These are phyloP conservation scores for Cladosporium cucumerinum DNA, from an alignment of 2,329 filamentous ascomycete genomes.

Conservation along the genomic window DNA sequence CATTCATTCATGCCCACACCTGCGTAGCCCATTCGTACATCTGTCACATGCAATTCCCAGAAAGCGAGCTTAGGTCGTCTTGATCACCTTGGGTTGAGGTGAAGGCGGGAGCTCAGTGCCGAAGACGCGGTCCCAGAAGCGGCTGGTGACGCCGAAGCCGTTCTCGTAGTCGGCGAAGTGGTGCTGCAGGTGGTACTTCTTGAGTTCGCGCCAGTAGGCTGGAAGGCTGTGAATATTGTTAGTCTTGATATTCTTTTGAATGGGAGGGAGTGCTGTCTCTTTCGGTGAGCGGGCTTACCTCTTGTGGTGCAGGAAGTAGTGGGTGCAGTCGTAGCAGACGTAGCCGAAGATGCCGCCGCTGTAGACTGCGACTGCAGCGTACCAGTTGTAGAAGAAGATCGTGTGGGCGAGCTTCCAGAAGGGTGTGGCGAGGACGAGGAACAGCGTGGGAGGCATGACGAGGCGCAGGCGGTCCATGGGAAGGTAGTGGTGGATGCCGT, in stretches of 20 bases:
- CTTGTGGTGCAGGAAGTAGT: constrained; percentile 97
- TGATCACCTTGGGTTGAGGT: constrained; percentile 47
- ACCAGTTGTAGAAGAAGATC: constrained; percentile 82
- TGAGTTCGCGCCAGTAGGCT: constrained; percentile 82
- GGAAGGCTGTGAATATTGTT: constrained; percentile 58
- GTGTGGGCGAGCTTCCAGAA: constrained; percentile 90
- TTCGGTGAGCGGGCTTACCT: constrained; percentile 55
- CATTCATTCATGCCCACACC: not conserved
- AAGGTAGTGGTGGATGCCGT: constrained; percentile 96
- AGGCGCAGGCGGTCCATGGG: constrained; percentile 98
- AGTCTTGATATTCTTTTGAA: constrained; percentile 16
- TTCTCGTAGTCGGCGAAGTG: constrained; percentile 98
- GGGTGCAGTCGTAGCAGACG: constrained; percentile 92
- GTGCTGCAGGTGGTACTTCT: constrained; percentile 96
- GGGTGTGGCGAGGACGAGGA: constrained; percentile 75
- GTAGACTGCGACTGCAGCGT: constrained; percentile 72
- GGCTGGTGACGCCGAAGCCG: constrained; percentile 92
- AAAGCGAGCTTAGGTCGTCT: constrained; percentile 31
- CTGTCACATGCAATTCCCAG: not conserved
- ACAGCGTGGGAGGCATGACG: constrained; percentile 93
- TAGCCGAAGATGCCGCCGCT: constrained; percentile 94
- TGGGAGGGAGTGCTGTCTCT: not conserved
- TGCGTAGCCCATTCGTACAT: not conserved
- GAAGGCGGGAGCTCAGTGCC: constrained; percentile 71
- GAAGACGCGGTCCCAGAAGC: constrained; percentile 92